phyloP scores from a whole-genome alignment of 2,329 filamentous ascomycete species.

The Ceratocystis alfenasii region DNA sequence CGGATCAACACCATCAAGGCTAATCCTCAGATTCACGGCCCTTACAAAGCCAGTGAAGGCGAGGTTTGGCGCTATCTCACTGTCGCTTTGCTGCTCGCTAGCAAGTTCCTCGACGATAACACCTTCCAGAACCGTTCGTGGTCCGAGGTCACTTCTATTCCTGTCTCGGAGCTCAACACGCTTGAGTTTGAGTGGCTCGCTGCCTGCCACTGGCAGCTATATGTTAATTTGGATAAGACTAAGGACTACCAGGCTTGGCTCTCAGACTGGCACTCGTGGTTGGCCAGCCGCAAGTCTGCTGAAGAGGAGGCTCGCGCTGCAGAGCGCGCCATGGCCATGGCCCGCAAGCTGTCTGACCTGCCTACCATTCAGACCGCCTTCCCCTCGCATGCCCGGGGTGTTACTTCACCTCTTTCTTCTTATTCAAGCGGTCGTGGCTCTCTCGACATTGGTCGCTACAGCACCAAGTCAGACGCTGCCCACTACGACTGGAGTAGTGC shows the following conservation, averaged over 20 bases:
- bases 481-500: constrained; percentile 22
- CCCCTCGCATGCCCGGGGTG: constrained; percentile 23
- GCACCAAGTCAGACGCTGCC: constrained; percentile 26
- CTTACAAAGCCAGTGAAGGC: constrained; percentile 49
- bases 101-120: constrained; percentile 94
- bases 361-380: constrained; percentile 35
- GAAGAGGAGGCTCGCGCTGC: constrained; percentile 28
- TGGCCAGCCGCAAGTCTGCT: constrained; percentile 42
- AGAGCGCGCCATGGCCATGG: constrained; percentile 27
- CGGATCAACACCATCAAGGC: constrained; percentile 62
- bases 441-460: constrained; percentile 31
- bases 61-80: constrained; percentile 83
- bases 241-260: constrained; percentile 57
- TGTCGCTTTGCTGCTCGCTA: constrained; percentile 71
- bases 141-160: constrained; percentile 87
- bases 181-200: constrained; percentile 82
- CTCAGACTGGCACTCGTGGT: constrained; percentile 48
- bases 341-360: constrained; percentile 39
- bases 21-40: constrained; percentile 31
- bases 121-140: constrained; percentile 96
- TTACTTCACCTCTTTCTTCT: constrained; percentile 26
- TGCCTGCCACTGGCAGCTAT: constrained; percentile 71
- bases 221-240: constrained; percentile 68
- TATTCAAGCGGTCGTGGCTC: constrained; percentile 28
- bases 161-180: constrained; percentile 69